A percentile compares a stretch with the other conserved stretches of the same genome.
These are phyloP conservation scores for Colletotrichum falcatum DNA, from an alignment of 2,329 filamentous ascomycete genomes.

Conservation along the genomic window DNA sequence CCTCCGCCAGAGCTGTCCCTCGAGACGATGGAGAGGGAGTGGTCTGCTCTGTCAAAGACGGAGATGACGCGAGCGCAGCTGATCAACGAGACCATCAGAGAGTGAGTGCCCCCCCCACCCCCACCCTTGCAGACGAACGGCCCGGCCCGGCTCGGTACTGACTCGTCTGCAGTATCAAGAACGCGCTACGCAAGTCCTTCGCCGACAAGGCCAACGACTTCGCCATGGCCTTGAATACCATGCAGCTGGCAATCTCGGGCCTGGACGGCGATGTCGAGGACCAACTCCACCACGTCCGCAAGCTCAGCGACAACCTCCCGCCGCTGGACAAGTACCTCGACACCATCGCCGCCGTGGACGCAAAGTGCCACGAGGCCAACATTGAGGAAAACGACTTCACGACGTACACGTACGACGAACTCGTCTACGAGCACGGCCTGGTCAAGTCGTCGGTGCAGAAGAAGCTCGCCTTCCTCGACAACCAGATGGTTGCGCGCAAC, in stretches of 20 bases:
- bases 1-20: constrained; percentile 86
- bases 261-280: constrained; percentile 97
- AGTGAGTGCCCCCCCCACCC: constrained; percentile 65
- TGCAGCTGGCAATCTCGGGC: constrained; percentile 95
- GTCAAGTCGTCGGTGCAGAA: constrained; percentile 94
- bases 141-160: constrained; percentile 42
- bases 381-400: constrained; percentile 99
- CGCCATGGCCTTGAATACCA: constrained; percentile 91
- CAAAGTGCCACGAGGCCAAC: constrained; percentile 93
- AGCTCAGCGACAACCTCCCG: constrained; percentile 84
- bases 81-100: constrained; percentile 98
- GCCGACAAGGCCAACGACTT: constrained; percentile 99
- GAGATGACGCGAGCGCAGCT: constrained; percentile 91
- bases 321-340: constrained; percentile 93
- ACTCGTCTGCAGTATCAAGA: constrained; percentile 80
- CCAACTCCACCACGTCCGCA: constrained; percentile 87
- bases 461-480: constrained; percentile 96
- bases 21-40: constrained; percentile 85
- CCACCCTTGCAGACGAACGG: constrained; percentile 45
- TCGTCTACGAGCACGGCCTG: constrained; percentile 91
- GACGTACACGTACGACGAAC: constrained; percentile 98
- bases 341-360: constrained; percentile 86
- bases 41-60: constrained; percentile 81
- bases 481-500: constrained; percentile 96
- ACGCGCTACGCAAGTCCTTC: constrained; percentile 89